These are phyloP conservation scores for Pugionium dolabratum DNA, from an alignment of 345 rosid genomes.

Conservation along the genomic window DNA sequence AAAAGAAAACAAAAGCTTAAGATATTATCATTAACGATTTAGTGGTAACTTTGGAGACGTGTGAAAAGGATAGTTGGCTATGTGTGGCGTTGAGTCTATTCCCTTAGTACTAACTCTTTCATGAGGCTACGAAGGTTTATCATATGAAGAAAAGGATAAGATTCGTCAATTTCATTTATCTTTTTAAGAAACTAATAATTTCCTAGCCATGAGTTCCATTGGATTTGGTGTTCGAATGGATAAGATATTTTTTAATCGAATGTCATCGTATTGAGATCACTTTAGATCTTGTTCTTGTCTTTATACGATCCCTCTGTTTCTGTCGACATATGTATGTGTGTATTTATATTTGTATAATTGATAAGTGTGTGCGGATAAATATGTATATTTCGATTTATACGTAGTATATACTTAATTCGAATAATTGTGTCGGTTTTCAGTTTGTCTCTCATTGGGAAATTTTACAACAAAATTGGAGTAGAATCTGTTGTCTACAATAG, in stretches of 20 bases:
- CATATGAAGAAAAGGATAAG: slow-evolving; percentile 34
- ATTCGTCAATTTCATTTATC: slow-evolving; percentile 23
- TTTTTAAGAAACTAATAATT: neutral
- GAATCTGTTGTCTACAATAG: neutral
- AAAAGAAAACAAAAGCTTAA: too few species aligned
- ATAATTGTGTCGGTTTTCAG: slow-evolving; percentile 16
- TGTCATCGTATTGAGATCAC: slow-evolving; percentile 18
- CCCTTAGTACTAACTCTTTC: slow-evolving; percentile 27
- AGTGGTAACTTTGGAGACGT: neutral
- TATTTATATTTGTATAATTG: neutral
- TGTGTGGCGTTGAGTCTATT: neutral
- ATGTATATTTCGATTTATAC: slow-evolving; percentile 16
- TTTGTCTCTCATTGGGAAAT: slow-evolving; percentile 8
- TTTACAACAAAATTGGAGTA: neutral
- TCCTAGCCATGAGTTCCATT: slow-evolving; percentile 15
- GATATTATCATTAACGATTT: neutral
- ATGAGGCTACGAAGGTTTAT: slow-evolving; percentile 33
- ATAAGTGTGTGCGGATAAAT: neutral
- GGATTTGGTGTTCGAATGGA: slow-evolving; percentile 34
- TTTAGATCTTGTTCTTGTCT: slow-evolving; percentile 31
- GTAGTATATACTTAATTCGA: neutral
- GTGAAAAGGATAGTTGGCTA: slow-evolving; percentile 15
- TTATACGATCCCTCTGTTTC: slow-evolving; percentile 23
- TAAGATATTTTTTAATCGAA: slow-evolving; percentile 19
- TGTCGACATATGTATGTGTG: slow-evolving; percentile 12